Percentiles rank a stretch among this genome's conserved stretches.
phyloP scores from a whole-genome alignment of 2,329 filamentous ascomycete species.

The Chaetomium globosum region DNA sequence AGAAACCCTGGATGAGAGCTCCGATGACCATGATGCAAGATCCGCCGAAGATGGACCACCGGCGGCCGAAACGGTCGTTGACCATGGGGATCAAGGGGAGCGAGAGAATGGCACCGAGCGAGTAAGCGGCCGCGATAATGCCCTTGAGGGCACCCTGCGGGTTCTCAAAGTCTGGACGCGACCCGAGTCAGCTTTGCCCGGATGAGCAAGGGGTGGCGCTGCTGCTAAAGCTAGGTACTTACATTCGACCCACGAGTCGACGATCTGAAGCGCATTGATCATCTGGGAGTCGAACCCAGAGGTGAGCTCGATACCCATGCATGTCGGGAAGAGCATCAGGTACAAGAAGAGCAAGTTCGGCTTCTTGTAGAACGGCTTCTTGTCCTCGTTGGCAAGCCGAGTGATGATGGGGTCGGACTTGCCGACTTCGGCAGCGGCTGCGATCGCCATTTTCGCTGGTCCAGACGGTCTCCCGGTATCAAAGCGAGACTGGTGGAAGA shows the following conservation, averaged over 20 bases:
- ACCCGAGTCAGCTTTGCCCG: not conserved
- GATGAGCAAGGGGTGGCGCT: not conserved
- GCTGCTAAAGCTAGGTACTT: constrained; percentile 29
- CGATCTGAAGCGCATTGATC: constrained; percentile 50
- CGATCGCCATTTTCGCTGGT: constrained; percentile 27
- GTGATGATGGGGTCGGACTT: constrained; percentile 45
- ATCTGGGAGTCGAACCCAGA: constrained; percentile 51
- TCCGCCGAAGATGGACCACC: constrained; percentile 59
- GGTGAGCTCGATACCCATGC: constrained; percentile 61
- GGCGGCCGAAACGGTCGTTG: constrained; percentile 57
- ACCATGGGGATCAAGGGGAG: constrained; percentile 60
- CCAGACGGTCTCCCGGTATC: not conserved
- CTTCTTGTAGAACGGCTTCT: constrained; percentile 58
- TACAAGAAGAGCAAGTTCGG: constrained; percentile 60
- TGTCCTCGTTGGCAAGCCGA: constrained; percentile 45
- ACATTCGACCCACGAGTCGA: constrained; percentile 44
- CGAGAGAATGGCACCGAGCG: constrained; percentile 59
- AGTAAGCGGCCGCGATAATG: constrained; percentile 48
- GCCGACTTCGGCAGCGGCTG: constrained; percentile 31
- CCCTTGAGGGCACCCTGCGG: constrained; percentile 32
- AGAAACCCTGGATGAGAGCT: constrained; percentile 56
- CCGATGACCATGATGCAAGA: constrained; percentile 58
- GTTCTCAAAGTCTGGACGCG: constrained; percentile 51
- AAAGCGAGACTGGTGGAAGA: not conserved
- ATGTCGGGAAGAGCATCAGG: constrained; percentile 59